phyloP scores from a whole-genome alignment of 169 alveolate genomes.

The Eimeria brunetti region DNA sequence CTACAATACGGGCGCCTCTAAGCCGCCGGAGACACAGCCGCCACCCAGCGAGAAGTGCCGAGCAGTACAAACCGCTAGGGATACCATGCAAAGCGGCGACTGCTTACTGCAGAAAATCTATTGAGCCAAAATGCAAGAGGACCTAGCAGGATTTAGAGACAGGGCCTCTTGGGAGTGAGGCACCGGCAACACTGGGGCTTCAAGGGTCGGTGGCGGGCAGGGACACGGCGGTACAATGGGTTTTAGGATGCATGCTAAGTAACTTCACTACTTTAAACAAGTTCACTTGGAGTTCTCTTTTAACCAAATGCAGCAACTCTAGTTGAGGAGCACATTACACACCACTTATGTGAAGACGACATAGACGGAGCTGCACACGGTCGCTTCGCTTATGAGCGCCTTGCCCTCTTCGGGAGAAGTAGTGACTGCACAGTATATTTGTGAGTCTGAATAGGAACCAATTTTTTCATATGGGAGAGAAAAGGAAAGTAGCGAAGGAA shows the following conservation, averaged over 20 bases:
- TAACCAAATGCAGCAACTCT: neutral
- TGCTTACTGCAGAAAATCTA: neutral
- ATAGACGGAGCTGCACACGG: neutral
- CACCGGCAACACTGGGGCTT: slow-evolving; percentile 27
- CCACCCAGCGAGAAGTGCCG: slow-evolving; percentile 15
- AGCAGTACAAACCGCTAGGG: slow-evolving; percentile 23
- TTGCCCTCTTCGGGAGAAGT: neutral
- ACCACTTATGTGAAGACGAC: neutral
- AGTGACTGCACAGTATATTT: neutral
- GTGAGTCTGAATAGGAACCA: neutral
- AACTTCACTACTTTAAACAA: neutral
- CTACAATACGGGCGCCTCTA: slow-evolving; percentile 16
- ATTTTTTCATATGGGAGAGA: neutral
- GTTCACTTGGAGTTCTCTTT: neutral
- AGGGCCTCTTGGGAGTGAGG: neutral
- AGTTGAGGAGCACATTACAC: neutral
- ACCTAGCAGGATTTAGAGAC: neutral
- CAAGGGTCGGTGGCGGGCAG: slow-evolving; percentile 23
- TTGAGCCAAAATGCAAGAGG: neutral
- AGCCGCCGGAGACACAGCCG: slow-evolving; percentile 28
- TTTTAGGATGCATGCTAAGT: neutral
- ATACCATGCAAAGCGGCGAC: neutral
- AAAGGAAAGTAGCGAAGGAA: neutral
- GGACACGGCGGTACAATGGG: neutral
- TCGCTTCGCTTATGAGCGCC: neutral